Evolutionary conservation across 2,329 filamentous ascomycete genomes (phyloP).

Genomic region (Fusarium sulawesiense): DNA sequence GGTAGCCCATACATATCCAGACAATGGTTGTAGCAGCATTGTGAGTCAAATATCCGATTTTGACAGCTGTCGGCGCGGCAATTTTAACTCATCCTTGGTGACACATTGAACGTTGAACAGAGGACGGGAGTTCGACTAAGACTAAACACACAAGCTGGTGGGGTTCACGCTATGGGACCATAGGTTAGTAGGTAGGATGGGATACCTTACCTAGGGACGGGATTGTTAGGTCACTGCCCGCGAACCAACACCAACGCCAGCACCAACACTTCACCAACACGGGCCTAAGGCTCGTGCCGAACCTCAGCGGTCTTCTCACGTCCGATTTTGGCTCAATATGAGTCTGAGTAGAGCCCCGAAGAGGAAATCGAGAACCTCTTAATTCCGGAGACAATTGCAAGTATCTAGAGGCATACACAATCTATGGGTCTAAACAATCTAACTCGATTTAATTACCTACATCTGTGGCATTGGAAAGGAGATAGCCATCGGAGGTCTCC

Average conservation of each 20-base stretch:
- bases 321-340: constrained; percentile 22
- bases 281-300: constrained; percentile 37
- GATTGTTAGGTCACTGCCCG: constrained; percentile 1
- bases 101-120: constrained; percentile 31
- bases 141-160: constrained; percentile 18
- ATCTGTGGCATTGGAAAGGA: background rate
- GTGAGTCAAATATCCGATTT: constrained; percentile 11
- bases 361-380: constrained; percentile 14
- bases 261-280: constrained; percentile 15
- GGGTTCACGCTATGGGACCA: constrained; percentile 17
- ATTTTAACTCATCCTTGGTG: constrained; percentile 15
- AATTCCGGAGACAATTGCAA: background rate
- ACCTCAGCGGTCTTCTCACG: constrained; percentile 30
- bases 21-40: constrained; percentile 2
- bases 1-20: background rate
- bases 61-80: constrained; percentile 31
- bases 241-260: constrained; percentile 10
- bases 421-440: background rate
- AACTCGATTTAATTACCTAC: background rate
- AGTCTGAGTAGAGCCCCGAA: constrained; percentile 8
- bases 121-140: constrained; percentile 20
- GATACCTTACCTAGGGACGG: background rate
- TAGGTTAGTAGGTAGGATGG: background rate
- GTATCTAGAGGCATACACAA: background rate
- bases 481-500: background rate